Evolutionary conservation across 495 filamentous ascomycete species (phyloP), one percentile per base, ranked within the genome.

Genomic region (Aspergillus taichungensis): DNA sequence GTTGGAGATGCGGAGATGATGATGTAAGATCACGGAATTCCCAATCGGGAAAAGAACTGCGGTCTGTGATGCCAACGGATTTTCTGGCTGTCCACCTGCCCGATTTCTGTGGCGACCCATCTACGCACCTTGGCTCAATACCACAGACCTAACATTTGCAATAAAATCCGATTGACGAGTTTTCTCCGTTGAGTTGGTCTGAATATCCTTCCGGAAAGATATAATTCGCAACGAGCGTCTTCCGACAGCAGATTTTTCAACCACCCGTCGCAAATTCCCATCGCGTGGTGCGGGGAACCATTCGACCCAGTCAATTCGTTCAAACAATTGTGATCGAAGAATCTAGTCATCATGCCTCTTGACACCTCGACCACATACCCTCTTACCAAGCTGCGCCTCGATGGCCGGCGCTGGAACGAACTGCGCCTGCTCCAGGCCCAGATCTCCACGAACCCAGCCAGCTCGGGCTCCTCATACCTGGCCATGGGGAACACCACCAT

Each of bases 371-470:
- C 84, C 43, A 71, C 68, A 48, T 96, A 95, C 72, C 74, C 77
- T 53, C 80, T 94, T 47, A 85, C 88, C 41, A 80, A 83, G 53
- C 82, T 96, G 49, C 88, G 89, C 59, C 85, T 94, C 53, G 90
- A 95, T 64, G 90, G 92, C 47, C 87, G 92, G 8, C 80, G 92
- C 37, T 99, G 94, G 94, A 99, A 99, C 68, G 92, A 99, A 64
- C 81, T 97, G 34, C 88, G 92, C 27, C 83, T 87, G 29, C 72
- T 97, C 36, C 79, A 84, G 66, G 91, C 85, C 32, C 86, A 94
- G 66, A 88, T 97, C 61, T 85, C 82, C 34, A 95, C 87, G 13
- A 91, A 95, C 66, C 80, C 88, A 24, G 80, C 88, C 45, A 87
- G 90, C 29, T 92, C 95, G 42, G 92, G 92, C 8, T 89, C 84